Percentiles rank a stretch among this genome's conserved stretches.
phyloP scores from a whole-genome alignment of 176 grass and related monocot species.

The Phragmites australis region DNA sequence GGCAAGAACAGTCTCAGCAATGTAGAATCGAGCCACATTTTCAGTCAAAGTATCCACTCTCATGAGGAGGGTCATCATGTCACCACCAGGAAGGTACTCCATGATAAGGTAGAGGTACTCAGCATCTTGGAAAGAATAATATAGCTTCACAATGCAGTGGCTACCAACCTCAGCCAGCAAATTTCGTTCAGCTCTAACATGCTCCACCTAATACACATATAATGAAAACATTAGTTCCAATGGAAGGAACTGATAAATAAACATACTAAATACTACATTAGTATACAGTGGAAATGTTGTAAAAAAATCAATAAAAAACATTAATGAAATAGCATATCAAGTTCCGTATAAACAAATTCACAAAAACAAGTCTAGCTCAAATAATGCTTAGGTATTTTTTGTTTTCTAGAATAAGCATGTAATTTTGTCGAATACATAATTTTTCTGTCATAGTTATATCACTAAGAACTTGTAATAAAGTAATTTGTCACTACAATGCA shows the following conservation, averaged over 20 bases:
- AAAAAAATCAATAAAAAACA: background rate
- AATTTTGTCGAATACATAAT: background rate
- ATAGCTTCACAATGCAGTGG: slow-evolving; percentile 75
- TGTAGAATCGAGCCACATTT: slow-evolving; percentile 71
- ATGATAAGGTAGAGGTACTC: slow-evolving; percentile 81
- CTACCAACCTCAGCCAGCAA: slow-evolving; percentile 80
- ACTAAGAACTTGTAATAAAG: background rate
- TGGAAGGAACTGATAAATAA: slow-evolving; percentile 1
- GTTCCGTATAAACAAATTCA: background rate
- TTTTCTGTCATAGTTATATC: background rate
- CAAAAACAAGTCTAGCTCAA: background rate
- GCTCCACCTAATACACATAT: slow-evolving; percentile 63
- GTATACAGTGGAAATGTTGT: background rate
- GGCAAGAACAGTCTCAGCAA: slow-evolving; percentile 75
- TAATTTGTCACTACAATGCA: background rate
- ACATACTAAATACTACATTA: slow-evolving; percentile 12
- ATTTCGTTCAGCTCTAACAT: slow-evolving; percentile 83
- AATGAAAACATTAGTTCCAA: slow-evolving; percentile 5
- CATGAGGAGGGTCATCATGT: slow-evolving; percentile 85
- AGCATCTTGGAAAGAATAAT: slow-evolving; percentile 81
- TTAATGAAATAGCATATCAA: background rate
- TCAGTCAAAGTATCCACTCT: slow-evolving; percentile 66
- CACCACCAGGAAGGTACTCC: slow-evolving; percentile 86
- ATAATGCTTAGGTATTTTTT: background rate
- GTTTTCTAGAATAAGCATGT: background rate